Base-by-base conservation (phyloP, 2,329 filamentous ascomycete genomes). In the Colletotrichum magnum region DNA sequence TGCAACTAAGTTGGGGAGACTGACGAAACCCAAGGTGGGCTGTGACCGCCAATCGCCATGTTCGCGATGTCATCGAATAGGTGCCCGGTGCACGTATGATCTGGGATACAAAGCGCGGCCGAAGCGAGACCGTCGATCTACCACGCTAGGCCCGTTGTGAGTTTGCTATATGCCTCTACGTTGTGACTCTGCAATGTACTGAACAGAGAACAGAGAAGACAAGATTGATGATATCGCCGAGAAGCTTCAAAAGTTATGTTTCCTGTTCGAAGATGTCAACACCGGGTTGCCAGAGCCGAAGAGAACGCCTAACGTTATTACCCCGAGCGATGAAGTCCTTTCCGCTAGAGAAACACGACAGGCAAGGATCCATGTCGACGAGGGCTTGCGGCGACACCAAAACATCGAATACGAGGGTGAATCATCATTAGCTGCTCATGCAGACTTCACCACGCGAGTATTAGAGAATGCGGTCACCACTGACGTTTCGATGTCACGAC, bases 221-320 rank as follows among this genome's bases (percentile, higher is more conserved):
- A 56, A 56, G 36, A 39, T 56, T 15, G 53, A 56, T 24, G 53
- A 56, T 9, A 39, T 56, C 24, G 7, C 53, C 16, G 53, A 56
- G 18, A 39, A 10, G 28, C 53, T 56, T 0, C 16, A 41, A 3
- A 41, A 18, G 9, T 12, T 56, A 10, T 43, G 28, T 12, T 6
- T 56, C 53, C 5, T 56, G 32, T 9, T 56, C n/a, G 53, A 56
- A 28, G 18, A 41, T n/a, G 16, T 2, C 32, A 41, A 28, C 48
- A 18, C 32, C 28, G 53, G 15, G 15, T 16, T 39, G 16, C 5
- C 6, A 12, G 10, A 5, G 12, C 53, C 28, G 28, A 56, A 2
- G 36, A 39, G 12, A 18, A 41, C 32, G n/a, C 16, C n/a, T 5
- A 6, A 32, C 28, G 28, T 24, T 7, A 0, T 4, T 12, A 21